Conservation (phyloP, 2,329 filamentous ascomycete species). For the Dryadomyces quercivorus region DNA sequence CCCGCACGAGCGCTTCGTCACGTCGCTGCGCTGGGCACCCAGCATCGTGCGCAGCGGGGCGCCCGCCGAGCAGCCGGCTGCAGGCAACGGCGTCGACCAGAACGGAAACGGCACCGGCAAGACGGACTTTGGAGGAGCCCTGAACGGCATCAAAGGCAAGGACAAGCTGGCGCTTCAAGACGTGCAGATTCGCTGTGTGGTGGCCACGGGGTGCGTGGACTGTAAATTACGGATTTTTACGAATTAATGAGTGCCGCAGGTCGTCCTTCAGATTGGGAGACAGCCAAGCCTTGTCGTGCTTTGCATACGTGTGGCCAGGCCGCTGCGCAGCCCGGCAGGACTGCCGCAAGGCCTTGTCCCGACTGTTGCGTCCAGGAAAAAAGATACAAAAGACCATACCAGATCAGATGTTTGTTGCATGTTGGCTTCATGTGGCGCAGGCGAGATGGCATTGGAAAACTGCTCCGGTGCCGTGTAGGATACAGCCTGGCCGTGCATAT, state of each 20-base stretch:
- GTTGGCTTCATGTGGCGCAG: too few species aligned
- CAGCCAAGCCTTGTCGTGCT: too few species aligned
- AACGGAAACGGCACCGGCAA: constrained; percentile 19
- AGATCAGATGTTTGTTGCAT: too few species aligned
- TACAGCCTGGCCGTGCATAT: too few species aligned
- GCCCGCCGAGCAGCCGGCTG: background rate
- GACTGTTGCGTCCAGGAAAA: too few species aligned
- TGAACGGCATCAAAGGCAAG: constrained; percentile 18
- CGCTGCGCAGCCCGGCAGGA: too few species aligned
- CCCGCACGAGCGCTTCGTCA: constrained; percentile 74
- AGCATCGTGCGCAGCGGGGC: constrained; percentile 1
- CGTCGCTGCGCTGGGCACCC: constrained; percentile 79
- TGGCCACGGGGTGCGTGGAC: constrained; percentile 80
- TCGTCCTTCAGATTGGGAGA: too few species aligned
- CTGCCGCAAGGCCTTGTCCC: too few species aligned
- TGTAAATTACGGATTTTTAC: constrained; percentile 69
- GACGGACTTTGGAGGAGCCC: background rate
- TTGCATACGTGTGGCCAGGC: too few species aligned
- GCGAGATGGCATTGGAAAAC: too few species aligned
- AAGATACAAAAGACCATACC: too few species aligned
- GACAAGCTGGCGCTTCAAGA: constrained; percentile 26
- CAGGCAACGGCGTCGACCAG: background rate
- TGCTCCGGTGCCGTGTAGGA: too few species aligned
- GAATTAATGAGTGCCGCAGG: constrained; percentile 20
- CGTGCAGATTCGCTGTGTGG: constrained; percentile 65